Evolutionary conservation across 371 early-diverging fungal species (phyloP).

Genomic region (Actinomucor elegans): DNA sequence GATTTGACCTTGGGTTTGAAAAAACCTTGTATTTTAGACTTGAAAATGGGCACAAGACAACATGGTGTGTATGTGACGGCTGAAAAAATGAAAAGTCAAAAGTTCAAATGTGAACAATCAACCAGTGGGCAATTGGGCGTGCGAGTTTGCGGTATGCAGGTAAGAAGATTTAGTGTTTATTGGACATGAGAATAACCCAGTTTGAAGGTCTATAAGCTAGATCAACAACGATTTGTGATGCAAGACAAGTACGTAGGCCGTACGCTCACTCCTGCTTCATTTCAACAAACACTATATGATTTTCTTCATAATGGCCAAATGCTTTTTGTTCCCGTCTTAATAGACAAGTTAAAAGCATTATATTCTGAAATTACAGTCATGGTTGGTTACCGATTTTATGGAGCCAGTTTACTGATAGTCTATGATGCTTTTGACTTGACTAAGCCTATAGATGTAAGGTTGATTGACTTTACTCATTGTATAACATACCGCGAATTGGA

Average conservation of each 20-base stretch:
- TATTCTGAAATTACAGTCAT: slow-evolving; percentile 66
- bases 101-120: slow-evolving; percentile 80
- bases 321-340: slow-evolving; percentile 74
- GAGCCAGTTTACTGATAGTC: slow-evolving; percentile 70
- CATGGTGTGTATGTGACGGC: slow-evolving; percentile 83
- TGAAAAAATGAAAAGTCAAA: slow-evolving; percentile 80
- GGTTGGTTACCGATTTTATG: slow-evolving; percentile 86
- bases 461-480: slow-evolving; percentile 92
- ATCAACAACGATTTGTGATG: slow-evolving; percentile 47
- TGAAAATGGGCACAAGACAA: slow-evolving; percentile 96
- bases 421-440: slow-evolving; percentile 26
- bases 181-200: not conserved
- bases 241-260: slow-evolving; percentile 93
- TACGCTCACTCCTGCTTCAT: slow-evolving; percentile 68
- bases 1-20: slow-evolving; percentile 83
- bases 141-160: slow-evolving; percentile 96
- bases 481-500: slow-evolving; percentile 23
- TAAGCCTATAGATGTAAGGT: slow-evolving; percentile 59
- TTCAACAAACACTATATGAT: slow-evolving; percentile 68
- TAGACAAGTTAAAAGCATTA: slow-evolving; percentile 66
- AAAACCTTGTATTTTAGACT: slow-evolving; percentile 89
- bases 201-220: slow-evolving; percentile 13
- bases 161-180: slow-evolving; percentile 15
- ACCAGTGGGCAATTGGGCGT: slow-evolving; percentile 89
- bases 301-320: slow-evolving; percentile 74